Base-by-base conservation (phyloP, 176 grass and related monocot species). In the Dactylis glomerata region DNA sequence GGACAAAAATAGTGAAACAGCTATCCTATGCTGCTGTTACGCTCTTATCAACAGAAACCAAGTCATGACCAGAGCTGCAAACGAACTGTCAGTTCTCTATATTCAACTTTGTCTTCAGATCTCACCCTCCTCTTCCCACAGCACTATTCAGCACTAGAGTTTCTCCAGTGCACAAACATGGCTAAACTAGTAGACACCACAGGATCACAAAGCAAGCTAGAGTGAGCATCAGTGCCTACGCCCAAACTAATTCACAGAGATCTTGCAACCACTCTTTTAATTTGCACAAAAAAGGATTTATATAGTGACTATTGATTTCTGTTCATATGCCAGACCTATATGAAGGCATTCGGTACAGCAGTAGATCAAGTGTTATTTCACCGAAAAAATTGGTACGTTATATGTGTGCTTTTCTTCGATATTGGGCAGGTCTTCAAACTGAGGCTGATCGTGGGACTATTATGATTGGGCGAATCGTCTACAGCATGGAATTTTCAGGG, bases 301-400 rank as follows among this genome's bases (percentile, higher is more conserved):
- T 49, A 86, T 45, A 51, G 47, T 80, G 41, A 6, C 20, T 73
- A 71, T 62, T 28, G 6, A 86, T 51, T 45, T 32, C 41, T 30
- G n/a, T 22, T 74, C 85, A 50, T 86, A 65, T 52, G 22, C 16
- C 50, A 68, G 16, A 70, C 22, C 50, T 59, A 73, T 36, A 82
- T 40, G 78, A 78, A 59, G 23, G 12, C 23, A 71, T 73, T 55
- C 28, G 17, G 49, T 58, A 36, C 61, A 82, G 36, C 24, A 79
- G 50, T 57, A 45, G 38, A 63, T 10, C 49, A 77, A 56, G 58
- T 34, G 32, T 56, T 49, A 68, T 74, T 68, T 47, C 45, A 57
- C 20, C 34, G 67, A n/a, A 80, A n/a, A n/a, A n/a, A n/a, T n/a
- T n/a, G n/a, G n/a, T n/a, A n/a, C n/a, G n/a, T n/a, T n/a, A n/a